phyloP scores from a whole-genome alignment of 169 alveolate genomes.

The Eimeria sp. region DNA sequence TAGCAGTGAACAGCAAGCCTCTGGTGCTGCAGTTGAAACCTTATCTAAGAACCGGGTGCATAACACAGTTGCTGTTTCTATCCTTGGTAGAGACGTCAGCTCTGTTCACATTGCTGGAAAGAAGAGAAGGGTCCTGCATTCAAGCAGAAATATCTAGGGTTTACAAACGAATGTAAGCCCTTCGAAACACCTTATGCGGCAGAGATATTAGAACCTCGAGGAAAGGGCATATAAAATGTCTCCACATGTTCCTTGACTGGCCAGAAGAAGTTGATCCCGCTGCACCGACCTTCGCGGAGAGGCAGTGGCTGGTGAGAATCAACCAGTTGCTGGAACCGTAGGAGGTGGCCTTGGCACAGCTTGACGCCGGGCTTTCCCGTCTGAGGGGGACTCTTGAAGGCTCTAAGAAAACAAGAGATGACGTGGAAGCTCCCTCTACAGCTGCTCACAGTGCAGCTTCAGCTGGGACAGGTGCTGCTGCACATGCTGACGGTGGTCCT shows the following conservation, averaged over 20 bases:
- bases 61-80: neutral
- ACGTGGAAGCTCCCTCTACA: neutral
- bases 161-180: neutral
- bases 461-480: neutral
- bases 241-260: neutral
- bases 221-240: neutral
- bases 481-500: neutral
- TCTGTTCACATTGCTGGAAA: neutral
- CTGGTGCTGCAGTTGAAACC: neutral
- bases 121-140: neutral
- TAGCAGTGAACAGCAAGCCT: neutral
- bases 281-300: neutral
- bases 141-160: neutral
- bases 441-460: neutral
- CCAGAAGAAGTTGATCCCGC: neutral
- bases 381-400: neutral
- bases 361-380: neutral
- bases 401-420: neutral
- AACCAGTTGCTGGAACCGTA: neutral
- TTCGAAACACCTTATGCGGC: neutral
- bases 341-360: neutral
- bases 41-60: neutral
- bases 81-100: neutral
- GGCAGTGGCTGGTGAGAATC: neutral
- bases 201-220: neutral